phyloP scores from a whole-genome alignment of 2,329 filamentous ascomycete species.

The Ilyonectria mors-panacis region DNA sequence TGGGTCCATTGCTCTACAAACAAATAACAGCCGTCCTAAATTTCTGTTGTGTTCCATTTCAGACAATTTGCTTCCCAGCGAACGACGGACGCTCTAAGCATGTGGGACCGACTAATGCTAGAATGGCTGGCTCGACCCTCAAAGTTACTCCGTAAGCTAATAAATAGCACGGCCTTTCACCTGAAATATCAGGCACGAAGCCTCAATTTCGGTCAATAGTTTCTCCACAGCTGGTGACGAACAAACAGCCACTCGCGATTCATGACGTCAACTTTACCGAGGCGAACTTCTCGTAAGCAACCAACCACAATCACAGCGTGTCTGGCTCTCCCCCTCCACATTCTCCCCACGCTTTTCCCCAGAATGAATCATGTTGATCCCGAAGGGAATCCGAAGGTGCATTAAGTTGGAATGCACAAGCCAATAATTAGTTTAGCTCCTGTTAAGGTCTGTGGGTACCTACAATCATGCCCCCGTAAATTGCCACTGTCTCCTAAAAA shows the following conservation, averaged over 20 bases:
- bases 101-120: too few species aligned
- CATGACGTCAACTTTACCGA: constrained; percentile 2
- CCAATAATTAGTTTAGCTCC: background rate
- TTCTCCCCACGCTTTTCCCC: background rate
- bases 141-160: too few species aligned
- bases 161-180: too few species aligned
- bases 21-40: too few species aligned
- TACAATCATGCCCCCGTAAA: background rate
- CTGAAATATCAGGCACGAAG: too few species aligned
- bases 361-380: background rate
- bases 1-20: too few species aligned
- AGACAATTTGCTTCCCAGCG: too few species aligned
- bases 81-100: too few species aligned
- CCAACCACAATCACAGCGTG: background rate
- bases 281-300: constrained; percentile 5
- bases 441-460: background rate
- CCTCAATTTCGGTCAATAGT: background rate
- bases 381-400: background rate
- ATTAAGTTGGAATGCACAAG: background rate
- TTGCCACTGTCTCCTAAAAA: background rate
- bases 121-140: too few species aligned
- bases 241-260: background rate
- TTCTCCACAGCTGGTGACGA: background rate
- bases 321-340: background rate
- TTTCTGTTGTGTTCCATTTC: too few species aligned